Base-by-base conservation (phyloP, 371 early-diverging fungal genomes). In the Saksenaea vasiformis region DNA sequence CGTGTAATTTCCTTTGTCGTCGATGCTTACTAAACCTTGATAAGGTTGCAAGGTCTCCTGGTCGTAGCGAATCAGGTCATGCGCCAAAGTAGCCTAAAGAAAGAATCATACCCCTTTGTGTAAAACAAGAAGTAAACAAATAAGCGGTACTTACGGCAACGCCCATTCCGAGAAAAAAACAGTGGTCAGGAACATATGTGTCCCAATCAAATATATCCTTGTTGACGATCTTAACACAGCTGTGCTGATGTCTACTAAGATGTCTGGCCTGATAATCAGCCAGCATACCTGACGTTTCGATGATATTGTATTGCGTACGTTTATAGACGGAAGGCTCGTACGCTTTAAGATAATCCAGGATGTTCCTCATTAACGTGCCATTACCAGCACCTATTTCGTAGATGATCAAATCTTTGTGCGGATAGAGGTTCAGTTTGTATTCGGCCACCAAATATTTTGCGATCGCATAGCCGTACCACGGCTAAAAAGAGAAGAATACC, bases 301-400 rank as follows among this genome's bases (percentile, higher is more conserved):
- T 87, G 60, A 96, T 85, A 26, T 87, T 85, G 78, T 97, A 97
- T 70, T 80, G 80, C 14, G 89, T 90, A 38, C 81, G 72, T 54
- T 74, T 69, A 66, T 93, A 96, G 22, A 96, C 76, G 10, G 87
- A 86, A 0, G 95, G 95, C 61, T 90, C 88, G 43, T 83, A 62
- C 35, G 84, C 73, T 60, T 83, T 80, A 34, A 96, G 74, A 61
- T 90, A 94, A 65, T 94, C 95, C 53, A 96, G 77, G 8, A 97
- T 90, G 73, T 95, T 91, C 36, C 81, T 57, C 94, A 95, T 94
- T 64, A 96, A 72, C 8, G 96, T 95, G 41, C 95, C 95, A 68
- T 95, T 95, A 53, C 96, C 96, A 9, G 92, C 96, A 17, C 96
- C 96, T 73, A 96, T 84, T 74, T 97, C 98, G 74, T 92, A 97